Conservation (phyloP, 2,329 filamentous ascomycete genomes). For the Aspergillus neoniger region DNA sequence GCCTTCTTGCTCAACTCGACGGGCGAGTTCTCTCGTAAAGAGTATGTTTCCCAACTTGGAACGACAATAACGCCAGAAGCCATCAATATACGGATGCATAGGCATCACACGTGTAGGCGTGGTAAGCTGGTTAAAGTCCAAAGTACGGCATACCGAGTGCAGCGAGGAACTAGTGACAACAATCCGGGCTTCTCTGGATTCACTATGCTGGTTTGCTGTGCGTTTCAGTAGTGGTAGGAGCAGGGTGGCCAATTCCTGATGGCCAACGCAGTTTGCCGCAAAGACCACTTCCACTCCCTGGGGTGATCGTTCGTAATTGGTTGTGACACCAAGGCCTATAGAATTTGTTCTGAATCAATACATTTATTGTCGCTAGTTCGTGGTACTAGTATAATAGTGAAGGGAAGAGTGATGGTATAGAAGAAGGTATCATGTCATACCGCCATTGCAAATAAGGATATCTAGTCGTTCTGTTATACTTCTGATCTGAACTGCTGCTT, state of each 20-base stretch:
- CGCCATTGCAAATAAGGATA: neutral
- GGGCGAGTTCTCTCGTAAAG: neutral
- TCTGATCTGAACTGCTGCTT: neutral
- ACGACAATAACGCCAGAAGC: neutral
- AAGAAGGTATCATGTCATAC: neutral
- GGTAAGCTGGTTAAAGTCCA: neutral
- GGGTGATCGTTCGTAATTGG: neutral
- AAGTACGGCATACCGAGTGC: neutral
- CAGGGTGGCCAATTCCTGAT: neutral
- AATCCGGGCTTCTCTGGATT: neutral
- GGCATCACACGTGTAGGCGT: neutral
- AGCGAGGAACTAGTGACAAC: neutral
- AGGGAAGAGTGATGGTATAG: too few relatives aligned
- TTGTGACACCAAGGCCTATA: neutral
- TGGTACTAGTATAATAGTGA: neutral
- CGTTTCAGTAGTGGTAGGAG: neutral
- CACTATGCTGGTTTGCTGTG: neutral
- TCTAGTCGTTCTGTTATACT: neutral
- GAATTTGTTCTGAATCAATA: neutral
- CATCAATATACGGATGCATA: neutral
- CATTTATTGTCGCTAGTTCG: too few relatives aligned
- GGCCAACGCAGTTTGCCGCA: neutral
- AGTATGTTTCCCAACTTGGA: neutral
- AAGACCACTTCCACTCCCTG: neutral
- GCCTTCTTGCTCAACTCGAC: neutral